Evolutionary conservation across 371 early-diverging fungal genomes (phyloP).

Genomic region (Batrachochytrium dendrobatidis): DNA sequence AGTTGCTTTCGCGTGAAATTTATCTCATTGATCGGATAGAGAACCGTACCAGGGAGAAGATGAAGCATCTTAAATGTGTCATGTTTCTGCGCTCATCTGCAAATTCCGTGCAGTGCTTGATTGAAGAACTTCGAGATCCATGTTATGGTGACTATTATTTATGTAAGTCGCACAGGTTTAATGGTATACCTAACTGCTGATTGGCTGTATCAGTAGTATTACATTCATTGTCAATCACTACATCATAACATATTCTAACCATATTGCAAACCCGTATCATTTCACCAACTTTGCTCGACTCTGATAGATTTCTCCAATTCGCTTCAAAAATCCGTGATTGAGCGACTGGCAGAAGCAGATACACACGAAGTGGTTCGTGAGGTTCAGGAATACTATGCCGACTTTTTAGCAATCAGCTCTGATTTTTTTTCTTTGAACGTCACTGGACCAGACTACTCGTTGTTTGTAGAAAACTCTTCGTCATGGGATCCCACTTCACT

Average conservation of each 20-base stretch:
- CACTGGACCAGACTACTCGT: constrained; percentile 43
- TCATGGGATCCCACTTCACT: constrained; percentile 74
- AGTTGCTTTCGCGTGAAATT: constrained; percentile 80
- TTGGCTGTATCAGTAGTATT: neutral
- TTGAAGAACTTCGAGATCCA: constrained; percentile 85
- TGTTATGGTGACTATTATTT: constrained; percentile 90
- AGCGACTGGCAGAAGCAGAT: constrained; percentile 90
- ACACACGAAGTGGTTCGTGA: constrained; percentile 88
- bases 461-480: constrained; percentile 60
- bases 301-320: constrained; percentile 84
- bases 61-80: constrained; percentile 90
- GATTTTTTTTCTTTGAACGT: constrained; percentile 78
- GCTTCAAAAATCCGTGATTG: constrained; percentile 78
- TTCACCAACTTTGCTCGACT: too few relatives aligned
- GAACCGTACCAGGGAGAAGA: constrained; percentile 72
- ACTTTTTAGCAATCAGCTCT: constrained; percentile 77
- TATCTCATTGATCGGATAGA: constrained; percentile 91
- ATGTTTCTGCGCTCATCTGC: constrained; percentile 82
- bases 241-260: too few relatives aligned
- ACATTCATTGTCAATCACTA: neutral
- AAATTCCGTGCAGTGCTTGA: constrained; percentile 70
- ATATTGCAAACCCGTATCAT: too few relatives aligned
- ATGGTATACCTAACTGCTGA: too few relatives aligned
- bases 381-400: constrained; percentile 92
- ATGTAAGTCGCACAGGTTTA: constrained; percentile 46